phyloP scores from a whole-genome alignment of 1,284 basidiomycete genomes.

The Apiotrichum veenhuisii region DNA sequence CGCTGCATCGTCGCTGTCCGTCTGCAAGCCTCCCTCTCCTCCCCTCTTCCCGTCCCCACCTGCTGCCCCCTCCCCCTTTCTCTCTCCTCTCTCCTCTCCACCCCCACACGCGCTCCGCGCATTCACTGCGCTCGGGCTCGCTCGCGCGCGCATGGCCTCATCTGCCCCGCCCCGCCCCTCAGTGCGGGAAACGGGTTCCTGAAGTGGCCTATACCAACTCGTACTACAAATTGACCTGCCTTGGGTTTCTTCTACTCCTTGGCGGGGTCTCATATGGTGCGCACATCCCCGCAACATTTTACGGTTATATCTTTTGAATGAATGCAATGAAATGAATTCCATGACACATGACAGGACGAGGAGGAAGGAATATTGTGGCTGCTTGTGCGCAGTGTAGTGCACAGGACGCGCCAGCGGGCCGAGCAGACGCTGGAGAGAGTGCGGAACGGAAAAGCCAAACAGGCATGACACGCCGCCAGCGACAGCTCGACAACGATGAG shows the following conservation, averaged over 20 bases:
- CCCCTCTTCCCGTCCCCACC: not conserved
- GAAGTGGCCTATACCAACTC: constrained; percentile 43
- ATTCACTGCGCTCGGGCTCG: not conserved
- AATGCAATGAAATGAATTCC: too few relatives aligned
- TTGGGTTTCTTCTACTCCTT: constrained; percentile 17
- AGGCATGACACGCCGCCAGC: too few relatives aligned
- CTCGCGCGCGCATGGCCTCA: constrained; percentile 27
- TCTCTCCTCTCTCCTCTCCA: not conserved
- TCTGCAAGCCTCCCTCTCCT: not conserved
- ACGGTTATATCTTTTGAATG: not conserved
- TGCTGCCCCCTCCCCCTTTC: not conserved
- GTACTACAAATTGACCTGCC: constrained; percentile 23
- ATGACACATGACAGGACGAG: too few relatives aligned
- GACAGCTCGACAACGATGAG: too few relatives aligned
- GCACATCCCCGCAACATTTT: constrained; percentile 9
- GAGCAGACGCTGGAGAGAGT: too few relatives aligned
- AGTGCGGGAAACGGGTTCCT: constrained; percentile 40
- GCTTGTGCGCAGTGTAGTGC: too few relatives aligned
- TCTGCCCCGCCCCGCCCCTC: constrained; percentile 39
- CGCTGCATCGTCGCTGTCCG: not conserved
- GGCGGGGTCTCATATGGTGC: constrained; percentile 27
- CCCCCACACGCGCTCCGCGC: not conserved
- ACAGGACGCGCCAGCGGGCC: too few relatives aligned
- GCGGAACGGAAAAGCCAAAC: too few relatives aligned
- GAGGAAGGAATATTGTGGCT: too few relatives aligned